Evolutionary conservation across 176 grass and related monocot genomes (phyloP).

Genomic region (Triticum dicoccoides): DNA sequence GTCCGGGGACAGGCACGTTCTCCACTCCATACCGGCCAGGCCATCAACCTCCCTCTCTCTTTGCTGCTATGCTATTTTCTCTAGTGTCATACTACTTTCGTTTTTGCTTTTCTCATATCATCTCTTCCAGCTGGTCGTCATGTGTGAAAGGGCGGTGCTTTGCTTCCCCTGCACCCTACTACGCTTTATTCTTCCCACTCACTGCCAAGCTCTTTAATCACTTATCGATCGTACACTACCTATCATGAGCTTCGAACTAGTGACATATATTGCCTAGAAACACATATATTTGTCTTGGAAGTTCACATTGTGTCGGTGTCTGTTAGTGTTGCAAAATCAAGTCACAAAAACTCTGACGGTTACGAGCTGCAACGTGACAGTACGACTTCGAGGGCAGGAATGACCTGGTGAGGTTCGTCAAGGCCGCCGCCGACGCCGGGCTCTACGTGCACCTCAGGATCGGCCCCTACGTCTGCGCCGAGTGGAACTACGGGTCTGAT

Average conservation of each 20-base stretch:
- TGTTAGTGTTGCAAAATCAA: neutral
- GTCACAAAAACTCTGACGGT: neutral
- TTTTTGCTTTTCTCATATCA: neutral
- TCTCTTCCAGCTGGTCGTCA: constrained; percentile 6
- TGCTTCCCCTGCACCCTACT: constrained; percentile 46
- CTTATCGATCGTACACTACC: no score
- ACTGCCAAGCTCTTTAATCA: neutral
- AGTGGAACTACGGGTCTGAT: constrained; percentile 96
- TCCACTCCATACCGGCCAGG: neutral
- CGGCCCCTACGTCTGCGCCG: constrained; percentile 92
- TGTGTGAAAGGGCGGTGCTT: constrained; percentile 16
- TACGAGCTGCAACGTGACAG: constrained; percentile 34
- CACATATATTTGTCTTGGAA: neutral
- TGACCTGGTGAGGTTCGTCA: constrained; percentile 83
- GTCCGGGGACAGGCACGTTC: constrained; percentile 69
- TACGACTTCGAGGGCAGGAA: constrained; percentile 99
- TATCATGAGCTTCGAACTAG: no score
- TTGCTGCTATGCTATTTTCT: neutral
- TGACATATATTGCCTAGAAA: neutral
- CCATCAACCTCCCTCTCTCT: neutral
- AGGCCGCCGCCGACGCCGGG: constrained; percentile 80
- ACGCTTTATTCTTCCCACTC: constrained; percentile 35
- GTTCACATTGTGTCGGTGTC: neutral
- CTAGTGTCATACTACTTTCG: neutral
- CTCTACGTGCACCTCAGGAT: constrained; percentile 97